These are phyloP conservation scores for Tricholoma sp. DNA, from an alignment of 768 basidiomycete genomes.

Conservation along the genomic window DNA sequence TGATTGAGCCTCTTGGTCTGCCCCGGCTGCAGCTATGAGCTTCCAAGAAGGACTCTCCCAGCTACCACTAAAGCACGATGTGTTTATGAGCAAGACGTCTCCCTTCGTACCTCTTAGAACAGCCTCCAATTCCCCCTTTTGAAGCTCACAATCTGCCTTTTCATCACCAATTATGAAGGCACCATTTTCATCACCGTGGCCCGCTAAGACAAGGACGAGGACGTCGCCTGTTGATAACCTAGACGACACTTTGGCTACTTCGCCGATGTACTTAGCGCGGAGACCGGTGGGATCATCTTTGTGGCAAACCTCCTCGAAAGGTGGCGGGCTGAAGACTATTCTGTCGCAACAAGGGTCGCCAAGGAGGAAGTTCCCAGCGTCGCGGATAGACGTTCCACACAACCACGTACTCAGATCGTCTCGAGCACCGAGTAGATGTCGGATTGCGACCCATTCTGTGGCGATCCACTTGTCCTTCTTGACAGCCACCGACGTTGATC, in stretches of 20 bases:
- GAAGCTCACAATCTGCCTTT: background rate
- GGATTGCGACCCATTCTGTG: background rate
- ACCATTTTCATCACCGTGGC: background rate
- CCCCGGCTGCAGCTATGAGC: background rate
- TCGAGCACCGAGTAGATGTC: no score
- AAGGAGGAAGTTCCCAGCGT: no score
- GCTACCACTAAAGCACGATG: background rate
- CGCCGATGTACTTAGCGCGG: background rate
- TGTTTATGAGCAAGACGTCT: background rate
- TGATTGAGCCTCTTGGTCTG: background rate
- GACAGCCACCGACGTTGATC: background rate
- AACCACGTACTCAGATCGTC: no score
- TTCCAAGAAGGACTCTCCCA: background rate
- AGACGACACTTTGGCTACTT: background rate
- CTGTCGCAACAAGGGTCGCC: background rate
- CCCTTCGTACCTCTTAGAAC: background rate
- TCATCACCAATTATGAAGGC: background rate
- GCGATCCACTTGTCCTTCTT: background rate
- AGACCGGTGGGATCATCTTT: background rate
- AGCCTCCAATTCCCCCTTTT: background rate
- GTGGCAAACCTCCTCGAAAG: background rate
- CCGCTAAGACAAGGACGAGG: background rate
- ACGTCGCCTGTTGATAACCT: background rate
- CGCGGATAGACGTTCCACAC: no score
- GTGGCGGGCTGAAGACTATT: background rate